Evolutionary conservation across 1,284 basidiomycete genomes (phyloP).

Genomic region (Rhodotorula sp.): DNA sequence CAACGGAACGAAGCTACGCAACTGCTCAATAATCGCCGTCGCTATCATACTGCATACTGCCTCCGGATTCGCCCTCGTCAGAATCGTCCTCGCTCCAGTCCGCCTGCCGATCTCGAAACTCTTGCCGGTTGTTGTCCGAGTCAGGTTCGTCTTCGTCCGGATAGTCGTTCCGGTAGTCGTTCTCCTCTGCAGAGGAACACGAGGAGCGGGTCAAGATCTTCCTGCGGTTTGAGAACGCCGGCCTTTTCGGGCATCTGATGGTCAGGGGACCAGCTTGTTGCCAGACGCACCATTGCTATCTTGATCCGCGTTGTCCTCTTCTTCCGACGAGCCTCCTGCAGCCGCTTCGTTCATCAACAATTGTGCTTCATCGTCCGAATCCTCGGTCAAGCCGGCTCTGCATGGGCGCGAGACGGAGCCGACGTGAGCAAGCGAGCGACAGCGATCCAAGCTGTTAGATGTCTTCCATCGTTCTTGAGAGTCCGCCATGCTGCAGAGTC

Average conservation of each 20-base stretch:
- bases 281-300: constrained; percentile 40
- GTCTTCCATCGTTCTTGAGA: not conserved
- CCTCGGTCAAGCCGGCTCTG: constrained; percentile 27
- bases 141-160: constrained; percentile 33
- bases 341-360: constrained; percentile 4
- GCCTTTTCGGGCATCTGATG: not conserved
- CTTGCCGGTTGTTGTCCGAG: not conserved
- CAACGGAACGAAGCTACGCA: too few species aligned
- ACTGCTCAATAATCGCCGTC: not conserved
- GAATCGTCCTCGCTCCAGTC: not conserved
- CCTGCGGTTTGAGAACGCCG: not conserved
- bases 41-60: not conserved
- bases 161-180: constrained; percentile 44
- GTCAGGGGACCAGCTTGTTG: not conserved
- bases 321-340: constrained; percentile 13
- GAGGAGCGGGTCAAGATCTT: not conserved
- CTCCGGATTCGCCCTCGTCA: not conserved
- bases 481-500: not conserved
- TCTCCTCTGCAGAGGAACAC: constrained; percentile 32
- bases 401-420: not conserved
- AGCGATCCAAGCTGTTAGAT: not conserved
- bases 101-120: not conserved
- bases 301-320: constrained; percentile 41
- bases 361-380: constrained; percentile 5
- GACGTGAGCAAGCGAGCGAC: not conserved